Percentiles rank a stretch among this genome's conserved stretches.
Conservation (phyloP, 2,329 filamentous ascomycete genomes). For the Thielaviopsis musarum region DNA sequence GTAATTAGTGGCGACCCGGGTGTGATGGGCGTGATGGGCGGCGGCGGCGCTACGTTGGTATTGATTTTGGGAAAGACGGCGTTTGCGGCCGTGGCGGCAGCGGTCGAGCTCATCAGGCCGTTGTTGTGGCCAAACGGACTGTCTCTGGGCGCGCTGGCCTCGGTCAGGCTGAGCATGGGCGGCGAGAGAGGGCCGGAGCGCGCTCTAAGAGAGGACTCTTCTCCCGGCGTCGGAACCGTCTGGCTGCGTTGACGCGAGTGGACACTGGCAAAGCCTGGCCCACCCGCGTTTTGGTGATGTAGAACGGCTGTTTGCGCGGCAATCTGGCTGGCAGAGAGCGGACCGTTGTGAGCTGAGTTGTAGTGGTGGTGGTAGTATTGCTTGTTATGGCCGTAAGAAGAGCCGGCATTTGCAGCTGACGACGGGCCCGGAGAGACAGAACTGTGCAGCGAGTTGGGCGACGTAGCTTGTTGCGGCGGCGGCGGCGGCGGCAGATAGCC, state of each 20-base stretch:
- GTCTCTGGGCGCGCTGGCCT: slow-evolving; percentile 45
- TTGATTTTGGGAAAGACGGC: slow-evolving; percentile 47
- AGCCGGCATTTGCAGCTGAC: slow-evolving; percentile 20
- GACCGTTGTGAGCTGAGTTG: not conserved
- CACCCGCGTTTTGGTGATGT: slow-evolving; percentile 32
- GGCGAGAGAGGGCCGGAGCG: slow-evolving; percentile 34
- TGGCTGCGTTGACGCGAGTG: slow-evolving; percentile 54
- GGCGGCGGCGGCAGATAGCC: not conserved
- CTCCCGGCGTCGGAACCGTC: slow-evolving; percentile 34
- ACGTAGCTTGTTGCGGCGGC: slow-evolving; percentile 14
- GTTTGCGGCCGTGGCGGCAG: slow-evolving; percentile 56
- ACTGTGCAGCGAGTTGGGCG: slow-evolving; percentile 36
- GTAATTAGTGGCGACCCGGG: not conserved
- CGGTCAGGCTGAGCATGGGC: slow-evolving; percentile 45
- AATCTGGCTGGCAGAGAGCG: slow-evolving; percentile 54
- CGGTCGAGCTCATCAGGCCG: slow-evolving; percentile 42
- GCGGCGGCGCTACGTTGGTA: slow-evolving; percentile 1
- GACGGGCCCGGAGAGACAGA: slow-evolving; percentile 21
- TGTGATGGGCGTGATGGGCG: not conserved
- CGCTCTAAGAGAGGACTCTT: slow-evolving; percentile 22
- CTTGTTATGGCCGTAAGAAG: not conserved
- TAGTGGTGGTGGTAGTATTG: slow-evolving; percentile 18
- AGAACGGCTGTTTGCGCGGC: slow-evolving; percentile 65
- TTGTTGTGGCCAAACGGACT: slow-evolving; percentile 43
- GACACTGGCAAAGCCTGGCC: slow-evolving; percentile 18